Evolutionary conservation across 2,329 filamentous ascomycete species (phyloP), one percentile per base, ranked within the genome.

Genomic region (Fusarium napiforme): DNA sequence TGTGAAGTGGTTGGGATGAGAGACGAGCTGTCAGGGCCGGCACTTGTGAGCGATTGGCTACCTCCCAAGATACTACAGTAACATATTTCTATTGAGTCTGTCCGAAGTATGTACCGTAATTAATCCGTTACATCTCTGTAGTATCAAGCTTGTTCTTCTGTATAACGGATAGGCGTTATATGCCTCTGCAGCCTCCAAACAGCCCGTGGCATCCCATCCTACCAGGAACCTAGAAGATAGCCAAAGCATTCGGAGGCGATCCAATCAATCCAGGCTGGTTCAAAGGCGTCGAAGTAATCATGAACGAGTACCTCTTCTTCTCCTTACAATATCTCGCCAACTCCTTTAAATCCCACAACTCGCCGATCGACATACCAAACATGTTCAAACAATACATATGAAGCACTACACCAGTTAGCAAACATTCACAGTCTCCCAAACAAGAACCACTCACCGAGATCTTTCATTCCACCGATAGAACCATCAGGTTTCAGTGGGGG

Each of bases 221-320:
- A 21, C 18, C 23, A 9, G 9, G 8, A 34, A 9, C 7, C 11
- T 60, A 77, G 21, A 77, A 76, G 7, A 77, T 76, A 21, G 75
- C 75, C 57, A 77, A 32, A 7, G 75, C 75, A 62, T 77, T 77
- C 0, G 75, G 75, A 0, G 75, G 75, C 15, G 49, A 77, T 28
- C 53, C 75, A 52, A 58, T 67, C 37, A 70, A 45, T 15, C 45
- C 75, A 15, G 71, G 68, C 9, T 72, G 71, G 4, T 77, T 91
- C 39, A 90, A 80, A 2, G 90, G 89, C 19, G 84, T 84, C 69
- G 88, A 91, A 1, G 87, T 88, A 30, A 92, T 84, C 81, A 93
- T 86, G 76, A 92, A 93, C 9, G 84, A 87, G 82, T 89, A 92
- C 37, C 86, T 83, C 19, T 83, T 81, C 60, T 85, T 83, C 78